A percentile compares a stretch with the other conserved stretches of the same genome.
These are phyloP conservation scores for Fusarium anthophilum DNA, from an alignment of 2,329 filamentous ascomycete genomes.

Conservation along the genomic window DNA sequence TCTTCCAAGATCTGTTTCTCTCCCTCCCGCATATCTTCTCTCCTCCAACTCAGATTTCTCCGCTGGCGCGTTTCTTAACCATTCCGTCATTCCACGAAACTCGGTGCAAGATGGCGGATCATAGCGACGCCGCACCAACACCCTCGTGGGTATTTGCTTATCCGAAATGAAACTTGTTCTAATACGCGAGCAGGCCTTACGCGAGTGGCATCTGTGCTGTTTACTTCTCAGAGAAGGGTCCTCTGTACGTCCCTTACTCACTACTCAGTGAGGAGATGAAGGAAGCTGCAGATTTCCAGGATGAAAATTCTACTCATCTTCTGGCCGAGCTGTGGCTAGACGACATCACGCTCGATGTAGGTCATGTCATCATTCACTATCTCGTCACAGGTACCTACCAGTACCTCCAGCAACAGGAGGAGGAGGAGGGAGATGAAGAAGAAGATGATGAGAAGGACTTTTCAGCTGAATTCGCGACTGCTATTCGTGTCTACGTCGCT, in stretches of 20 bases:
- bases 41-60: no score
- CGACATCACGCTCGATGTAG: background rate
- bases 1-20: background rate
- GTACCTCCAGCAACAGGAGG: background rate
- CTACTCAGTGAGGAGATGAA: background rate
- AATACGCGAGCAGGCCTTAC: background rate
- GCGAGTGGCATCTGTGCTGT: background rate
- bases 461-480: background rate
- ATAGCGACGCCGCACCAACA: background rate
- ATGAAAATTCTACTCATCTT: accelerated
- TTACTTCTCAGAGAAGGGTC: background rate
- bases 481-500: background rate
- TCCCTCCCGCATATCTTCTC: background rate
- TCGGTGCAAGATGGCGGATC: background rate
- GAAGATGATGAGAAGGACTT: no score
- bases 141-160: background rate
- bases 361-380: constrained; percentile 19
- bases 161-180: background rate
- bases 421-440: no score
- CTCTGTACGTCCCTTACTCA: background rate
- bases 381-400: background rate
- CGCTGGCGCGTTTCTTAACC: no score
- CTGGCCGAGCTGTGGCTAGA: background rate
- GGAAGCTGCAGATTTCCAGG: background rate
- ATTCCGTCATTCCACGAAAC: no score